Conservation (phyloP, 306 rosid species). For the Purshia tridentata region DNA sequence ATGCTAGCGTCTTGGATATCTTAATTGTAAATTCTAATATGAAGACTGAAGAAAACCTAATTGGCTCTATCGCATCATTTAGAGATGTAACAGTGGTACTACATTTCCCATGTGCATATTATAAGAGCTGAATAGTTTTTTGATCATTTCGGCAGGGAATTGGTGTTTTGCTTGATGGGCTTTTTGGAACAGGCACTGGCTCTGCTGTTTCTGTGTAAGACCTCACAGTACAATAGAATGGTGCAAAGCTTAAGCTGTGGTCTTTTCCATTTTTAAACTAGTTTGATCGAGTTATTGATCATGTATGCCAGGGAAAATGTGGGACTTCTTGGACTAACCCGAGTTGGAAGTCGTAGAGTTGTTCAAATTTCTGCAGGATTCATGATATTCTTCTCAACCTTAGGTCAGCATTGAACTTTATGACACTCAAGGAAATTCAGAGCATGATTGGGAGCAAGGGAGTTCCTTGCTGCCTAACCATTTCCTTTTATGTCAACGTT, state of each 20-base stretch:
- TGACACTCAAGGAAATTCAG: conserved; percentile 10
- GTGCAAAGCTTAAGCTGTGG: conserved; percentile 11
- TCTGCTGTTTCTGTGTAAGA: conserved; percentile 96
- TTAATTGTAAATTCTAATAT: neutral
- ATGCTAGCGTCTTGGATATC: neutral
- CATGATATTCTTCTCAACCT: conserved; percentile 91
- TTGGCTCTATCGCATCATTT: neutral
- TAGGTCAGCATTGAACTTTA: conserved; percentile 49
- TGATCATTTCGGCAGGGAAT: conserved; percentile 55
- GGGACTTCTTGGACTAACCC: conserved; percentile 93
- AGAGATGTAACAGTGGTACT: neutral
- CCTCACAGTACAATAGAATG: conserved; percentile 14
- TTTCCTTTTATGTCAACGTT: neutral
- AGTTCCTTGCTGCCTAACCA: neutral
- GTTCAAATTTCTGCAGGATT: conserved; percentile 94
- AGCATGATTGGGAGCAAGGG: conserved; percentile 6
- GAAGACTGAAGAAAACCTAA: neutral
- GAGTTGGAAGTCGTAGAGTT: conserved; percentile 97
- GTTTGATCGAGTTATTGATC: conserved; percentile 24
- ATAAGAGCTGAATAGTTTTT: conserved; percentile 14
- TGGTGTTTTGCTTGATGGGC: conserved; percentile 83
- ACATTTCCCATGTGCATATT: neutral
- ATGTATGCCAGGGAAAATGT: conserved; percentile 77
- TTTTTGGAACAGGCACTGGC: conserved; percentile 83
- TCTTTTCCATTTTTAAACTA: conserved; percentile 5